A percentile compares a stretch with the other conserved stretches of the same genome.
Evolutionary conservation across 108 stramenopile species (phyloP).

Genomic region (Cyclotella baltica): DNA sequence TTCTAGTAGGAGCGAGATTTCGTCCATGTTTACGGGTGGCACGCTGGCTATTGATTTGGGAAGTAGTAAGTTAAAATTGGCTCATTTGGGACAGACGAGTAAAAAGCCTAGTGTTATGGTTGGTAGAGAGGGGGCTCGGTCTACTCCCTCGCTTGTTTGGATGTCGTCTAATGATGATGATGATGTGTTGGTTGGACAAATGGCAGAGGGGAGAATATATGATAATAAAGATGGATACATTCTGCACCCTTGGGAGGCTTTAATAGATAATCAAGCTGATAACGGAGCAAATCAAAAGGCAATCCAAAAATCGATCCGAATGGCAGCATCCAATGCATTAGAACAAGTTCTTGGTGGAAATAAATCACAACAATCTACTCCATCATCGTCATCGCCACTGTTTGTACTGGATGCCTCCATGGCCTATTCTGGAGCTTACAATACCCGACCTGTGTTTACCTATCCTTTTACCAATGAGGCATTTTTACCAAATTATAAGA

Average conservation of each 20-base stretch:
- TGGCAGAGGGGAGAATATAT: constrained; percentile 30
- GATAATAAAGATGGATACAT: constrained; percentile 27
- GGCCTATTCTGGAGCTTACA: constrained; percentile 37
- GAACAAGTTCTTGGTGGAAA: constrained; percentile 43
- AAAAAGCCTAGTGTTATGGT: constrained; percentile 49
- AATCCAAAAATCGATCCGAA: constrained; percentile 22
- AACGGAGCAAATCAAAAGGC: neutral
- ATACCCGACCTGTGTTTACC: constrained; percentile 42
- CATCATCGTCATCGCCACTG: constrained; percentile 9
- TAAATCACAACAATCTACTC: constrained; percentile 1
- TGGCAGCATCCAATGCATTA: constrained; percentile 36
- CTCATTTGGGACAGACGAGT: constrained; percentile 33
- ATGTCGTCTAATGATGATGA: constrained; percentile 33
- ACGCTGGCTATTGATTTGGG: constrained; percentile 86
- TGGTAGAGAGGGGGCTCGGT: constrained; percentile 73
- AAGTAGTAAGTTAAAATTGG: constrained; percentile 64
- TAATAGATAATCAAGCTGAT: neutral
- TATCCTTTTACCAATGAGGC: constrained; percentile 21
- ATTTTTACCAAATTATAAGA: constrained; percentile 24
- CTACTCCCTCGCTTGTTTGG: constrained; percentile 54
- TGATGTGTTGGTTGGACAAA: constrained; percentile 44
- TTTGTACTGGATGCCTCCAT: constrained; percentile 42
- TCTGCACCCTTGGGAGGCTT: constrained; percentile 6
- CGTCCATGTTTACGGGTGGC: constrained; percentile 35
- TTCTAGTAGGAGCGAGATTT: too few species aligned